Evolutionary conservation across 805 yeast species (phyloP).

Genomic region (Candida insectalens): DNA sequence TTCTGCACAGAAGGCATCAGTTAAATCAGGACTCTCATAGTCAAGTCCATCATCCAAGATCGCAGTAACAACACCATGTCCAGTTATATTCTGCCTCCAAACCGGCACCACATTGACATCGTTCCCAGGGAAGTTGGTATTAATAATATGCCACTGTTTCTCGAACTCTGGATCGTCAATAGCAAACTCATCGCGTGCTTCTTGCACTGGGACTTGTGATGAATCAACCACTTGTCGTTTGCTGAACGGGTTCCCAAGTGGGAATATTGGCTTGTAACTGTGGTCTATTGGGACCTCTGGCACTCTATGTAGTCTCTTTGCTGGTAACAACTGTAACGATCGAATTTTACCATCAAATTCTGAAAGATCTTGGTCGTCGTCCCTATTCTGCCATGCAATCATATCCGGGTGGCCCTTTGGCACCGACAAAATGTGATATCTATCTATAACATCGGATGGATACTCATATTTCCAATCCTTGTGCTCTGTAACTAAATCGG

Average conservation of each 20-base stretch:
- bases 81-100: conserved; percentile 78
- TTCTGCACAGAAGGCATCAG: conserved; percentile 52
- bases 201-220: conserved; percentile 33
- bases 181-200: conserved; percentile 40
- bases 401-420: conserved; percentile 27
- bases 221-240: conserved; percentile 39
- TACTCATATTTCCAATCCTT: conserved; percentile 54
- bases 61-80: conserved; percentile 75
- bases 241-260: no score
- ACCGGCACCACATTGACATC: conserved; percentile 82
- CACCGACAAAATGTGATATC: conserved; percentile 60
- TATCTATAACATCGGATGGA: conserved; percentile 46
- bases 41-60: conserved; percentile 94
- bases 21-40: conserved; percentile 64
- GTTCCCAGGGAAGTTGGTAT: conserved; percentile 61
- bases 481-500: conserved; percentile 16
- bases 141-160: conserved; percentile 89
- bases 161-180: conserved; percentile 79
- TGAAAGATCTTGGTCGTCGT: conserved; percentile 10
- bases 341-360: conserved; percentile 18
- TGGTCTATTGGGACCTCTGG: conserved; percentile 22
- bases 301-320: conserved; percentile 49
- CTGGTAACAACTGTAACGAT: conserved; percentile 46
- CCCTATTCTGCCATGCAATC: conserved; percentile 27
- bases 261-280: no score